These are phyloP conservation scores for Fusarium devonianum DNA, from an alignment of 2,329 filamentous ascomycete genomes.

Conservation along the genomic window DNA sequence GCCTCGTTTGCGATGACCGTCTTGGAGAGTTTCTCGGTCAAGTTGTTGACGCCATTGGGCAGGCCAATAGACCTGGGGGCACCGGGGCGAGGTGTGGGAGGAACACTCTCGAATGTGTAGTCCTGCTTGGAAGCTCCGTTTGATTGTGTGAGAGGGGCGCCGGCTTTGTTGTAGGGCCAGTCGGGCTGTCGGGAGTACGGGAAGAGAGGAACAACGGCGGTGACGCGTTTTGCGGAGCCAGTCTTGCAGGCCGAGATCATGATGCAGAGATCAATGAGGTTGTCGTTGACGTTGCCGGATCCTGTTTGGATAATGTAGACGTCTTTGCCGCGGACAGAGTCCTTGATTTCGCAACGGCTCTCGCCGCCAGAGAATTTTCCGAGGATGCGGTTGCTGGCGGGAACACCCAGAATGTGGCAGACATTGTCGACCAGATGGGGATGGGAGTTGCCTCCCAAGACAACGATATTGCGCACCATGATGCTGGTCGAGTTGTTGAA, in stretches of 20 bases:
- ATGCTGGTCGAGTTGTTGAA: conserved; percentile 33
- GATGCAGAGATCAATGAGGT: conserved; percentile 95
- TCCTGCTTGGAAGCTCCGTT: conserved; percentile 58
- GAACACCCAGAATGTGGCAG: conserved; percentile 86
- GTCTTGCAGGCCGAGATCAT: conserved; percentile 98
- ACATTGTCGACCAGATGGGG: conserved; percentile 85
- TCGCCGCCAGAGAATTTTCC: conserved; percentile 95
- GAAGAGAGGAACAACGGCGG: conserved; percentile 92
- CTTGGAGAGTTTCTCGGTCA: conserved; percentile 78
- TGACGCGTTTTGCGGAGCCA: conserved; percentile 90
- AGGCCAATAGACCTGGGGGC: conserved; percentile 71
- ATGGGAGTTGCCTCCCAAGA: conserved; percentile 93
- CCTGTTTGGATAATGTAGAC: conserved; percentile 98
- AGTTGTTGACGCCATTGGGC: conserved; percentile 69
- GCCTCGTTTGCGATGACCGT: conserved; percentile 62
- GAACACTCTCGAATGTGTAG: conserved; percentile 92
- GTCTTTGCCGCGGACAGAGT: conserved; percentile 97
- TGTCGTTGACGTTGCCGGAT: conserved; percentile 91
- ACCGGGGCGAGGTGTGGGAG: conserved; percentile 80
- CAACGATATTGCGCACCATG: conserved; percentile 95
- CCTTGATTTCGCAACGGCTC: conserved; percentile 92
- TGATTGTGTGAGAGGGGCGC: conserved; percentile 82
- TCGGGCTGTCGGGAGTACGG: conserved; percentile 97
- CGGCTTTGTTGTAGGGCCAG: conserved; percentile 94
- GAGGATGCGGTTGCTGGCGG: conserved; percentile 83